These are phyloP conservation scores for Coemansia sp. DNA, from an alignment of 192 early-diverging fungal genomes.

Conservation along the genomic window DNA sequence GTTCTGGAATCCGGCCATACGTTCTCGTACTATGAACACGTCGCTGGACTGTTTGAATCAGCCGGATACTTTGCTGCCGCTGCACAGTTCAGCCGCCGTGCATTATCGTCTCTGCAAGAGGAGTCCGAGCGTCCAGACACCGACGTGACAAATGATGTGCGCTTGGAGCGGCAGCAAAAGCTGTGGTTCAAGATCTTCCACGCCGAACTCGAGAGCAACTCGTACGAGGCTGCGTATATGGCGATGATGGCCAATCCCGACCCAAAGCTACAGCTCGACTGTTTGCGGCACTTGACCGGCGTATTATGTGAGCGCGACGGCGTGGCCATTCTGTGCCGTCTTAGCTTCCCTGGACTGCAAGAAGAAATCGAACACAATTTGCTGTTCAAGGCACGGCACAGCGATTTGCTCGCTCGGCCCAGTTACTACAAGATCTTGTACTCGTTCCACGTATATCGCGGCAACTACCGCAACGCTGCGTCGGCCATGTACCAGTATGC, in stretches of 20 bases:
- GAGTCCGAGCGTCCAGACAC: slow-evolving; percentile 15
- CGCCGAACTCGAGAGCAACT: slow-evolving; percentile 36
- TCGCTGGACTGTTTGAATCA: slow-evolving; percentile 45
- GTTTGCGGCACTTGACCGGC: slow-evolving; percentile 49
- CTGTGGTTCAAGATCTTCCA: slow-evolving; percentile 56
- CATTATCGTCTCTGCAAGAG: slow-evolving; percentile 27
- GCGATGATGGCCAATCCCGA: slow-evolving; percentile 54
- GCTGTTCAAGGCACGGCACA: slow-evolving; percentile 56
- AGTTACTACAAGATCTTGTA: slow-evolving; percentile 57
- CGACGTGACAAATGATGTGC: slow-evolving; percentile 3
- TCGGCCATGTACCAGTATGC: slow-evolving; percentile 59
- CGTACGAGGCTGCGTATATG: slow-evolving; percentile 49
- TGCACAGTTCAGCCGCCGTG: slow-evolving; percentile 31
- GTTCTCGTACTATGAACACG: slow-evolving; percentile 38
- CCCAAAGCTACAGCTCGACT: slow-evolving; percentile 33
- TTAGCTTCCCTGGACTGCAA: slow-evolving; percentile 48
- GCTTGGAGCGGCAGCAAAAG: slow-evolving; percentile 15
- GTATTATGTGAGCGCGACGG: slow-evolving; percentile 53
- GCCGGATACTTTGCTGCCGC: slow-evolving; percentile 6
- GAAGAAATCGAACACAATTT: slow-evolving; percentile 50
- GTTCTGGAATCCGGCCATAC: slow-evolving; percentile 25
- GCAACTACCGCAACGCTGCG: slow-evolving; percentile 56
- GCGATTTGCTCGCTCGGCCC: slow-evolving; percentile 25
- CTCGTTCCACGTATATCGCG: slow-evolving; percentile 55
- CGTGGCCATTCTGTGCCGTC: slow-evolving; percentile 36